A percentile compares a stretch with the other conserved stretches of the same genome.
Conservation (phyloP, 176 grass and related monocot species). For the Zea mays region Zm-B73-REFERENCE-NAM-5.0 NC_050096.1:248830001-248830500, state of each 20-base stretch:
- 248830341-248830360: conserved; percentile 28
- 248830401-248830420: conserved; percentile 31
- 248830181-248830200: no score
- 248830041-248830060: no score
- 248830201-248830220: no score
- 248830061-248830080: not conserved
- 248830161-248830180: no score
- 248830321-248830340: conserved; percentile 6
- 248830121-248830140: no score
- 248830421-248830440: conserved; percentile 4
- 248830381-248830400: not conserved
- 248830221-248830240: no score
- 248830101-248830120: not conserved
- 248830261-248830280: not conserved
- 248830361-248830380: conserved; percentile 7
- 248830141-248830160: no score
- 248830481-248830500: not conserved
- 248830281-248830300: conserved; percentile 1
- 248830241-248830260: no score
- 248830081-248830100: not conserved
- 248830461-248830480: conserved; percentile 9
- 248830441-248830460: not conserved
- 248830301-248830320: conserved; percentile 43
- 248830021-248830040: no score
- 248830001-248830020: no score